Evolutionary conservation across 495 filamentous ascomycete genomes (phyloP).

Genomic region (Tuber borchii): DNA sequence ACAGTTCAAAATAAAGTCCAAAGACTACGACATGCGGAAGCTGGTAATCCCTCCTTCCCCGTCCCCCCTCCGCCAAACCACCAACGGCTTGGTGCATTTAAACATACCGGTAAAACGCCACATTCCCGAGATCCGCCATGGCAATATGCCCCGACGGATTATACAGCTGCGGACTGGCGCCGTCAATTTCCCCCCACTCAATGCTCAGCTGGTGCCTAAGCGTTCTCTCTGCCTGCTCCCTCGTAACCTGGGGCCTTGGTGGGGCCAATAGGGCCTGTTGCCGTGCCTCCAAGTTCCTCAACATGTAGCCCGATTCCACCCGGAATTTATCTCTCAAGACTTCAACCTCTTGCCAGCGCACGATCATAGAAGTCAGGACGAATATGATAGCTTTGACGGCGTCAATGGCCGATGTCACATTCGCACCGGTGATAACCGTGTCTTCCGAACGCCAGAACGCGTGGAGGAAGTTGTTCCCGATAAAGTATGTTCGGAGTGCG

Average conservation of each 20-base stretch:
- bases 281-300: constrained; percentile 25
- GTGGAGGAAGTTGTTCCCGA: constrained; percentile 62
- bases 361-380: constrained; percentile 40
- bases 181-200: constrained; percentile 23
- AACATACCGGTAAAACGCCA: constrained; percentile 41
- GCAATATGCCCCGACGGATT: constrained; percentile 39
- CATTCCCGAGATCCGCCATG: constrained; percentile 41
- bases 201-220: constrained; percentile 15
- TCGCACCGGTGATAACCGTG: constrained; percentile 40
- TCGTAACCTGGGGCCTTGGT: not conserved
- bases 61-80: not conserved
- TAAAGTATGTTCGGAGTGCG: constrained; percentile 62
- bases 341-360: constrained; percentile 40
- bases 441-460: constrained; percentile 56
- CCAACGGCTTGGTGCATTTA: not conserved
- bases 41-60: not conserved
- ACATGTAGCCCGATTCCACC: constrained; percentile 32
- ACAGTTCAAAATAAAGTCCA: not conserved
- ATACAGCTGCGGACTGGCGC: constrained; percentile 17
- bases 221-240: constrained; percentile 8
- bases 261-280: constrained; percentile 12
- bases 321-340: constrained; percentile 40
- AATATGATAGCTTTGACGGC: constrained; percentile 38
- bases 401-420: constrained; percentile 28
- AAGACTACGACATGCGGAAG: not conserved